phyloP scores from a whole-genome alignment of 2,329 filamentous ascomycete genomes.

The Paraphoma chrysanthemicola region DNA sequence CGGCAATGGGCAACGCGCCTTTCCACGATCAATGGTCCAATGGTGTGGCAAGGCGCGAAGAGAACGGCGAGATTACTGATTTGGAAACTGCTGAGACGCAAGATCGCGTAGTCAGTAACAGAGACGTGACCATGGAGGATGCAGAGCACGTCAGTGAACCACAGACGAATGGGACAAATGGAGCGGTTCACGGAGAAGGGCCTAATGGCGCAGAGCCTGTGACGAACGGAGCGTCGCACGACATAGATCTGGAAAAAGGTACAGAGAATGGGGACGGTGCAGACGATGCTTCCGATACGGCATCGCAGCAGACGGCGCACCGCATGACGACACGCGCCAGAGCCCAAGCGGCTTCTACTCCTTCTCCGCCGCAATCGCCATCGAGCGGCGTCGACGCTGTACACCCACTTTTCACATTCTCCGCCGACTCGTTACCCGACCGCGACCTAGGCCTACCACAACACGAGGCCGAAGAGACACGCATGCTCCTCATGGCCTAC shows the following conservation, averaged over 20 bases:
- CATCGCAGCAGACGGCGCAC: slow-evolving; percentile 53
- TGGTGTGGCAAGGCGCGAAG: slow-evolving; percentile 8
- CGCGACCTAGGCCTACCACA: slow-evolving; percentile 75
- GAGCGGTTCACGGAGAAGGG: slow-evolving; percentile 4
- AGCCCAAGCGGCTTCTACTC: slow-evolving; percentile 53
- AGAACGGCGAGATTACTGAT: slow-evolving; percentile 17
- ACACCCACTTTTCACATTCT: slow-evolving; percentile 77
- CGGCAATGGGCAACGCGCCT: slow-evolving; percentile 54
- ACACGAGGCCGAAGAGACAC: slow-evolving; percentile 78
- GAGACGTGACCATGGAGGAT: slow-evolving; percentile 41
- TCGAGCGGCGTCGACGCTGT: slow-evolving; percentile 63
- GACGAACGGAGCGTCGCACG: slow-evolving; percentile 31
- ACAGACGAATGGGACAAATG: slow-evolving; percentile 16
- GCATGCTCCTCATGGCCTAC: slow-evolving; percentile 75
- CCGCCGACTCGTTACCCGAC: slow-evolving; percentile 67
- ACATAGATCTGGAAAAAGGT: slow-evolving; percentile 14
- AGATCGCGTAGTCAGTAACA: slow-evolving; percentile 14
- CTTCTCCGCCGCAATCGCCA: slow-evolving; percentile 54
- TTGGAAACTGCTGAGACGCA: slow-evolving; percentile 16
- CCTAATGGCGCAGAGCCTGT: slow-evolving; percentile 25
- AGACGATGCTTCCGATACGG: slow-evolving; percentile 52
- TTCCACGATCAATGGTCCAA: slow-evolving; percentile 24
- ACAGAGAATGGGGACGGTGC: slow-evolving; percentile 35
- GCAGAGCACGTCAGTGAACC: slow-evolving; percentile 24
- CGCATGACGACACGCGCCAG: slow-evolving; percentile 64